These are phyloP conservation scores for Diospyros lotus DNA, from an alignment of 148 eudicot species.

Conservation along the genomic window DNA sequence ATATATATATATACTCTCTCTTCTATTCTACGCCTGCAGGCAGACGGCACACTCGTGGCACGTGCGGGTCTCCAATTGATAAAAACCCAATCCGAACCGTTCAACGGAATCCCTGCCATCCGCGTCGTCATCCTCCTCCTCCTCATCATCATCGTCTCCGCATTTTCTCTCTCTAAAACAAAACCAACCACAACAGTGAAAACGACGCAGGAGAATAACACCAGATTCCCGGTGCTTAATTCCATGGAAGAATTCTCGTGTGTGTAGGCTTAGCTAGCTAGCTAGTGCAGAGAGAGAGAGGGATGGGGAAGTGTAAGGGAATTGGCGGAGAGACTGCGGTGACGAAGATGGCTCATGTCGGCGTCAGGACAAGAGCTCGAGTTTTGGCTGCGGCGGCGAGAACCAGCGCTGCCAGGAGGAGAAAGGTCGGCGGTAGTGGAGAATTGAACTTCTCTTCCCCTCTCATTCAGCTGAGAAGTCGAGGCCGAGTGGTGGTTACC, in stretches of 20 bases:
- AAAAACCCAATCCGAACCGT: slow-evolving; percentile 28
- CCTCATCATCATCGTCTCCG: background rate
- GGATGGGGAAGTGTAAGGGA: slow-evolving; percentile 21
- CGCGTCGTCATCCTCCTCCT: slow-evolving; percentile 9
- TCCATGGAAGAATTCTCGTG: background rate
- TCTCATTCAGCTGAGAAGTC: slow-evolving; percentile 23
- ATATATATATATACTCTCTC: too few relatives aligned
- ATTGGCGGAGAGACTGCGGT: slow-evolving; percentile 28
- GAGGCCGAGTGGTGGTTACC: slow-evolving; percentile 15
- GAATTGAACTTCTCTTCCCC: slow-evolving; percentile 25
- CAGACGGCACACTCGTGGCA: too few relatives aligned
- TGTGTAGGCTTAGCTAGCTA: background rate
- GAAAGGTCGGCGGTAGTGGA: slow-evolving; percentile 13
- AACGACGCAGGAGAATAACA: background rate
- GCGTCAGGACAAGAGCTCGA: slow-evolving; percentile 34
- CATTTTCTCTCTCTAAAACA: slow-evolving; percentile 16
- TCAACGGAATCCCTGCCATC: slow-evolving; percentile 34
- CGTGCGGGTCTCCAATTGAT: too few relatives aligned
- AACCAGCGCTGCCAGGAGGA: slow-evolving; percentile 22
- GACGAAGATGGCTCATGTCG: slow-evolving; percentile 23
- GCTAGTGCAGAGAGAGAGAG: too few relatives aligned
- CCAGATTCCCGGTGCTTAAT: background rate
- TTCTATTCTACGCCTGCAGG: too few relatives aligned
- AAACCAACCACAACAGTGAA: background rate
- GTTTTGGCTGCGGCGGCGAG: slow-evolving; percentile 19